phyloP scores from a whole-genome alignment of 2,329 filamentous ascomycete species.

The Elsinoe perseae region DNA sequence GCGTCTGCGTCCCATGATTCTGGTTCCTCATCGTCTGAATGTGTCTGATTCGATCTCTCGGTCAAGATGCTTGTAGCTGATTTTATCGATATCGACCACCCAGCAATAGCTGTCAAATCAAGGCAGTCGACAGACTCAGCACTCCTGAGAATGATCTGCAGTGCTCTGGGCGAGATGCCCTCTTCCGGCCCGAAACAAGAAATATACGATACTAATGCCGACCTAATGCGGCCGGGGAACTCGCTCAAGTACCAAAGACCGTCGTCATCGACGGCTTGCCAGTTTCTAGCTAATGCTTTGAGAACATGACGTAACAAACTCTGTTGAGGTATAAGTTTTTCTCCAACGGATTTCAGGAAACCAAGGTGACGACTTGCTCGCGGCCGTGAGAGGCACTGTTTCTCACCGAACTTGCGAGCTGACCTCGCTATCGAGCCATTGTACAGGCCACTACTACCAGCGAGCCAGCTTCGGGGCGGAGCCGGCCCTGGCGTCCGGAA shows the following conservation, averaged over 20 bases:
- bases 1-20: constrained; percentile 41
- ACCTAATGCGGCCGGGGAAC: constrained; percentile 45
- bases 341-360: constrained; percentile 23
- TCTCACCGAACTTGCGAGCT: constrained; percentile 14
- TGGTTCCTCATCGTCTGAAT: constrained; percentile 22
- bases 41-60: not conserved
- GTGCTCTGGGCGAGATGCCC: constrained; percentile 35
- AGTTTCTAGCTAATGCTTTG: constrained; percentile 48
- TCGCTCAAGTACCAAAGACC: constrained; percentile 48
- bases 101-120: constrained; percentile 47
- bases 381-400: constrained; percentile 21
- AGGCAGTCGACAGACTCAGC: constrained; percentile 42
- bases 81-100: constrained; percentile 37
- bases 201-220: constrained; percentile 50
- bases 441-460: not conserved
- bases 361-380: constrained; percentile 14
- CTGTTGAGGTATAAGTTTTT: constrained; percentile 19
- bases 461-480: constrained; percentile 40
- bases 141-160: constrained; percentile 46
- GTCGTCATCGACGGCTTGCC: constrained; percentile 50
- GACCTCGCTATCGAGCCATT: not conserved
- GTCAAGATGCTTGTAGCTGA: not conserved
- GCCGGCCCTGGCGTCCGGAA: constrained; percentile 38
- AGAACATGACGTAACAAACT: constrained; percentile 46
- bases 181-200: constrained; percentile 41